Conservation (phyloP, 1,284 basidiomycete genomes). For the Ceratobasidium sp. region DNA sequence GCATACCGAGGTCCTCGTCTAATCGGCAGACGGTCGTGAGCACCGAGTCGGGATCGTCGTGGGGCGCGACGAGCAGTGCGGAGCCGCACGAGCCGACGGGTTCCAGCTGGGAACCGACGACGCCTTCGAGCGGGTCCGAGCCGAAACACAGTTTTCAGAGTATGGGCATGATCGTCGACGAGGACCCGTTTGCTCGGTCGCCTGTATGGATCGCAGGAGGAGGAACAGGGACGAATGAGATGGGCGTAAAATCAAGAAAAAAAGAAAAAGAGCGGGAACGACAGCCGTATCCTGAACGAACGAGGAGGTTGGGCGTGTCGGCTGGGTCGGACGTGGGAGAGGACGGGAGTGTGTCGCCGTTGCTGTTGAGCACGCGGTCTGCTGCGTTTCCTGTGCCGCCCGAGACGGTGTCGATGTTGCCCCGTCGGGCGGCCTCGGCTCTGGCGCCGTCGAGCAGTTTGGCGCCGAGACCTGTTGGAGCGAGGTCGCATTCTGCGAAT, state of each 20-base stretch:
- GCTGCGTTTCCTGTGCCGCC: conserved; percentile 8
- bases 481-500: neutral
- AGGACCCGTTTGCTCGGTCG: conserved; percentile 20
- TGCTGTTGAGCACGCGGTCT: neutral
- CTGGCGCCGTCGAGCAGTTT: neutral
- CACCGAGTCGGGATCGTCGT: conserved; percentile 14
- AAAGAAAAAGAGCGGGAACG: neutral
- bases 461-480: neutral
- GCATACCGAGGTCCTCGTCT: neutral
- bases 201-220: conserved; percentile 5
- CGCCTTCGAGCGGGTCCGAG: conserved; percentile 18
- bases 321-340: conserved; percentile 5
- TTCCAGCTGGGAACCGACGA: conserved; percentile 3
- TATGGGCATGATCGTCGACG: conserved; percentile 6
- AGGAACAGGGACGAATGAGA: neutral
- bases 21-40: conserved; percentile 29
- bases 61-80: neutral
- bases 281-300: neutral
- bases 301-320: neutral
- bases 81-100: neutral
- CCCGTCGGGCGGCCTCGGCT: conserved; percentile 3
- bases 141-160: conserved; percentile 28
- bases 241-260: neutral
- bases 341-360: neutral
- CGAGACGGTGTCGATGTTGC: conserved; percentile 1